phyloP scores from a whole-genome alignment of 208 protist species.

The Leishmania braziliensis region DNA sequence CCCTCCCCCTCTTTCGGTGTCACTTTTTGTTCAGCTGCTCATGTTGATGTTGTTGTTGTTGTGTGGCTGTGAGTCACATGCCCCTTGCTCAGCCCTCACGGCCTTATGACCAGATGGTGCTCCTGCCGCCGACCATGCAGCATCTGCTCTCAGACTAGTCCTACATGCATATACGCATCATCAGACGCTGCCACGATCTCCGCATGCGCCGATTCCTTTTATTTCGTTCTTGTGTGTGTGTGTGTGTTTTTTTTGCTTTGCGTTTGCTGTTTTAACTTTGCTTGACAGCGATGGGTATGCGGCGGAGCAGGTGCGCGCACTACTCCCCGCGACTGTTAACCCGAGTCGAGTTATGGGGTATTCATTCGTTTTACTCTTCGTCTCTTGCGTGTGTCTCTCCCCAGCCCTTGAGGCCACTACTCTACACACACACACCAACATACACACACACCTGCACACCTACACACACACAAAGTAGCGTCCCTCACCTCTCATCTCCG shows the following conservation, averaged over 20 bases:
- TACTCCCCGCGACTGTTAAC: not conserved
- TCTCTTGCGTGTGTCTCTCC: not conserved
- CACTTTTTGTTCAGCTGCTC: not conserved
- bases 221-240: not conserved
- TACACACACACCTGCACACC: not conserved
- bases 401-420: not conserved
- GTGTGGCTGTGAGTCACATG: not conserved
- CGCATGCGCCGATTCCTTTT: not conserved
- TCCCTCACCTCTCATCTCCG: not conserved
- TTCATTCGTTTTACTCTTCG: not conserved
- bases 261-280: not conserved
- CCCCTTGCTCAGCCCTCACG: not conserved
- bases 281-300: not conserved
- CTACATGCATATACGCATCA: not conserved
- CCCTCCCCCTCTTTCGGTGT: not conserved
- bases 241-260: not conserved
- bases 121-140: not conserved
- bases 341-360: not conserved
- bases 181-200: not conserved
- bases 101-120: not conserved
- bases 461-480: not conserved
- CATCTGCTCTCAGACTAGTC: not conserved
- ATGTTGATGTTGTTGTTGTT: not conserved
- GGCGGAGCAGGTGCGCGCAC: constrained; percentile 1
- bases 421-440: not conserved